These are phyloP conservation scores for Microsporum ferrugineum DNA, from an alignment of 2,329 filamentous ascomycete species.

Conservation along the genomic window DNA sequence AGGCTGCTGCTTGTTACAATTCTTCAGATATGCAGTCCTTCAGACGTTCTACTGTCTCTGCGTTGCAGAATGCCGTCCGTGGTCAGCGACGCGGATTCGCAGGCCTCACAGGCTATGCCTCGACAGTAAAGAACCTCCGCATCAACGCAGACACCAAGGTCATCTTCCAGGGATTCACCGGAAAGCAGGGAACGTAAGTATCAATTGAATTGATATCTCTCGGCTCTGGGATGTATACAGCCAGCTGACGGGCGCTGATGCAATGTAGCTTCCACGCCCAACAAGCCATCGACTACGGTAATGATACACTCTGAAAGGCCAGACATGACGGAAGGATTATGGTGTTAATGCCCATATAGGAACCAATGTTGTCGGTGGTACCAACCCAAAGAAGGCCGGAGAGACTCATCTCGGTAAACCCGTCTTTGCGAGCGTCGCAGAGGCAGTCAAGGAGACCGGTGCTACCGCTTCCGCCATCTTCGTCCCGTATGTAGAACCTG, in stretches of 20 bases:
- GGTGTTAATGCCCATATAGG: conserved; percentile 42
- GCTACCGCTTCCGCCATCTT: conserved; percentile 91
- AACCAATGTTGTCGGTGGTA: conserved; percentile 94
- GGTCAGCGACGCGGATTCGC: conserved; percentile 56
- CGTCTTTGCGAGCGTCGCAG: conserved; percentile 79
- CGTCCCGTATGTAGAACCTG: conserved; percentile 57
- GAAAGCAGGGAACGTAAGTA: conserved; percentile 85
- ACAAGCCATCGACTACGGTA: conserved; percentile 98
- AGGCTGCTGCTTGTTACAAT: conserved; percentile 13
- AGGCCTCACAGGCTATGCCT: conserved; percentile 49
- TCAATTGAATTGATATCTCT: not conserved
- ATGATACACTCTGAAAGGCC: conserved; percentile 8
- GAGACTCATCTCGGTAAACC: conserved; percentile 77
- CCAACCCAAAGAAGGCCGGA: conserved; percentile 98
- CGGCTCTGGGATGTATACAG: not conserved
- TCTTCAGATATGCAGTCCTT: conserved; percentile 63
- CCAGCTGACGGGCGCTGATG: conserved; percentile 12
- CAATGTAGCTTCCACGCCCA: conserved; percentile 76
- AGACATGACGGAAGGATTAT: not conserved
- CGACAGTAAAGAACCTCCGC: conserved; percentile 74
- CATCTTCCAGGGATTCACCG: conserved; percentile 93
- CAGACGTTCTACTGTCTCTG: conserved; percentile 60
- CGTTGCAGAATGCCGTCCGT: conserved; percentile 51
- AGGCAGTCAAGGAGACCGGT: conserved; percentile 81
- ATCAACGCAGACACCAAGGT: conserved; percentile 92